A percentile compares a stretch with the other conserved stretches of the same genome.
Conservation (phyloP, 768 basidiomycete species). For the Lactarius deliciosus region DNA sequence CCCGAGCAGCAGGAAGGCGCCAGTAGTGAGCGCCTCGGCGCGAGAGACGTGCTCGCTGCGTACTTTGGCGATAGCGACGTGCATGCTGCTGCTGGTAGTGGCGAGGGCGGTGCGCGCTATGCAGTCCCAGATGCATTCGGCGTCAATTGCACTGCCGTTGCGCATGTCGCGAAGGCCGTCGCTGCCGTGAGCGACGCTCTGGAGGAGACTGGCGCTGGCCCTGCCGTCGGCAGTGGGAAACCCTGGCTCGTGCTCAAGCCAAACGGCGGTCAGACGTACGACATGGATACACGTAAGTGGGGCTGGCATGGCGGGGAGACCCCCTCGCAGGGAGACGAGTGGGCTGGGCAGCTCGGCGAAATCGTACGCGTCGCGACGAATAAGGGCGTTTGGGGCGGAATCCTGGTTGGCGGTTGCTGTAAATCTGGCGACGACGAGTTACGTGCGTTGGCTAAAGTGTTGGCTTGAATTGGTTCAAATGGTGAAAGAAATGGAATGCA, state of each 20-base stretch:
- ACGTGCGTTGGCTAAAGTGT: slow-evolving; percentile 14
- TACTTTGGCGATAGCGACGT: slow-evolving; percentile 37
- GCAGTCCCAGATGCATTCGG: slow-evolving; percentile 57
- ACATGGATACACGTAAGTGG: slow-evolving; percentile 50
- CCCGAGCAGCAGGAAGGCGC: slow-evolving; percentile 41
- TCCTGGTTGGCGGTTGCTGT: slow-evolving; percentile 72
- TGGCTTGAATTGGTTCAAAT: not conserved
- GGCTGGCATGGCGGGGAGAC: slow-evolving; percentile 12
- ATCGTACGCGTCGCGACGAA: slow-evolving; percentile 32
- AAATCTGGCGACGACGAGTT: slow-evolving; percentile 58
- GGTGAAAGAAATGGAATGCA: not conserved
- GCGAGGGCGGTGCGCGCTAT: not conserved
- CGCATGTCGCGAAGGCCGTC: slow-evolving; percentile 44
- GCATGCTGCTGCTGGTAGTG: slow-evolving; percentile 25
- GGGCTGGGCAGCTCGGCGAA: slow-evolving; percentile 39
- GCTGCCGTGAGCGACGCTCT: slow-evolving; percentile 38
- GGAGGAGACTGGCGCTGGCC: not conserved
- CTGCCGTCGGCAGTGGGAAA: slow-evolving; percentile 24
- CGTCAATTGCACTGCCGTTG: slow-evolving; percentile 67
- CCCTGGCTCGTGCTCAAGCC: slow-evolving; percentile 72
- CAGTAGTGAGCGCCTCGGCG: slow-evolving; percentile 33
- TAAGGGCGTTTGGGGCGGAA: slow-evolving; percentile 44
- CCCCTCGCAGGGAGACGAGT: slow-evolving; percentile 33
- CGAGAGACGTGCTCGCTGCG: slow-evolving; percentile 45
- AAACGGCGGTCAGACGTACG: slow-evolving; percentile 62